Evolutionary conservation across 2,329 filamentous ascomycete species (phyloP).

Genomic region (Escovopsis sp.): DNA sequence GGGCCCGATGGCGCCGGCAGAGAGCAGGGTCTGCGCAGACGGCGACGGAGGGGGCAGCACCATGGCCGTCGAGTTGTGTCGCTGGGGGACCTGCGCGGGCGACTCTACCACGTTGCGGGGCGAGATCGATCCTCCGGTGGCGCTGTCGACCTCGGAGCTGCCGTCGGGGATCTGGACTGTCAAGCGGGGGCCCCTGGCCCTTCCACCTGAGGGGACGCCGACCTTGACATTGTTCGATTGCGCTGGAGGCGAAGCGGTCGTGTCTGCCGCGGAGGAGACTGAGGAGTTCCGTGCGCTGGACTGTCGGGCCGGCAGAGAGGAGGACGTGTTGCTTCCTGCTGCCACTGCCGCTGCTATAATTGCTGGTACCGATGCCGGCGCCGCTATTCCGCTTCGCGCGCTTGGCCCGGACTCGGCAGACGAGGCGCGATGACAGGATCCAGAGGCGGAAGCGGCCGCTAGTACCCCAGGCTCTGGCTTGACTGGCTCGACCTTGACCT

Average conservation of each 20-base stretch:
- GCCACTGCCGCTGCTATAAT: too few relatives aligned
- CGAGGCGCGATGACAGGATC: conserved; percentile 33
- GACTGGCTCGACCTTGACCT: conserved; percentile 15
- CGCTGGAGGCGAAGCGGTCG: conserved; percentile 52
- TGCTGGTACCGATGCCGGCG: too few relatives aligned
- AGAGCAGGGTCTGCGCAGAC: conserved; percentile 70
- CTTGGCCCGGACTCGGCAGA: conserved; percentile 48
- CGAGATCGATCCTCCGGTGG: conserved; percentile 56
- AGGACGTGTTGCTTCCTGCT: conserved; percentile 29
- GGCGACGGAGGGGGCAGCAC: conserved; percentile 89
- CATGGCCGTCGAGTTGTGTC: conserved; percentile 46
- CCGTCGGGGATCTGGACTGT: conserved; percentile 94
- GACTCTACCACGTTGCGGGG: conserved; percentile 44
- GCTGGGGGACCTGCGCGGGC: conserved; percentile 39
- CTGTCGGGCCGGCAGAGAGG: conserved; percentile 38
- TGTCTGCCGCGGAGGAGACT: conserved; percentile 50
- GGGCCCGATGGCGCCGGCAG: conserved; percentile 80
- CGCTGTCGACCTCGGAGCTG: conserved; percentile 60
- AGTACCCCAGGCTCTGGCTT: conserved; percentile 10
- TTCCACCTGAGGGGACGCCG: conserved; percentile 43
- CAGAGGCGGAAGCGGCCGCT: conserved; percentile 9
- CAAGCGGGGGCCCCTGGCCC: conserved; percentile 64
- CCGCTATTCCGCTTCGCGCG: too few relatives aligned
- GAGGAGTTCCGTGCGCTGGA: conserved; percentile 34
- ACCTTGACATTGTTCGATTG: conserved; percentile 63